Evolutionary conservation across 495 filamentous ascomycete genomes (phyloP), one percentile per base, ranked within the genome.

Genomic region (Zalerion maritima): DNA sequence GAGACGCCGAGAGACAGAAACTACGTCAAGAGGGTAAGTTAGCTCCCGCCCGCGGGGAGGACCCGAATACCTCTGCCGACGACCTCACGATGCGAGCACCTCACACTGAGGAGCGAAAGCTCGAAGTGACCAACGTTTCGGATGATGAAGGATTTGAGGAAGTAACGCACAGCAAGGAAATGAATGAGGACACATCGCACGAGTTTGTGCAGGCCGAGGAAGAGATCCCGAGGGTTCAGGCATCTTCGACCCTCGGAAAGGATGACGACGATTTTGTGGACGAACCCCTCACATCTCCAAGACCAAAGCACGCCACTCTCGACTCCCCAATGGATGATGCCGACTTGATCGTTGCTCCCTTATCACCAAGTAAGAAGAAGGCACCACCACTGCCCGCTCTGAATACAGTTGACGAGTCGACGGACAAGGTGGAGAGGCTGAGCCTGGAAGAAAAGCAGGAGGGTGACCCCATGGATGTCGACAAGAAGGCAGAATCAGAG

Each of bases 61-160:
- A 60, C 6, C 31, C 48, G 2, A 50, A 46, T 6, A 49, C 51
- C 1, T 49, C 54, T 0, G 24, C 26, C 6, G 60, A 60, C 14
- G 50, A 65, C 33, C 32, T 65, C 32, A 46, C 56, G 11, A 56
- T 69, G 58, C 36, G 54, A 37, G 57, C 52, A 45, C 57, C 50
- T 26, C 54, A 60, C 24, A 48, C 61, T 14, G 63, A 63, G 21
- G 50, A 52, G 22, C 68, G 64, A 18, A 67, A 51, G 26, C 64
- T 76, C 14, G 85, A 81, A 37, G 68, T 83, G 3, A 73, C 77
- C 19, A 89, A 82, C 40, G 71, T 64, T 11, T 74, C 72, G 7
- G 89, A 94, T 32, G 86, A 94, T 31, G 87, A 96, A 45, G 85
- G 81, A 0, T 97, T 94, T 42, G 89, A 97, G 50, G 83, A 94